Evolutionary conservation across 148 eudicot genomes (phyloP), one percentile per base, ranked within the genome.

Genomic region (Fallopia convolvulus): DNA sequence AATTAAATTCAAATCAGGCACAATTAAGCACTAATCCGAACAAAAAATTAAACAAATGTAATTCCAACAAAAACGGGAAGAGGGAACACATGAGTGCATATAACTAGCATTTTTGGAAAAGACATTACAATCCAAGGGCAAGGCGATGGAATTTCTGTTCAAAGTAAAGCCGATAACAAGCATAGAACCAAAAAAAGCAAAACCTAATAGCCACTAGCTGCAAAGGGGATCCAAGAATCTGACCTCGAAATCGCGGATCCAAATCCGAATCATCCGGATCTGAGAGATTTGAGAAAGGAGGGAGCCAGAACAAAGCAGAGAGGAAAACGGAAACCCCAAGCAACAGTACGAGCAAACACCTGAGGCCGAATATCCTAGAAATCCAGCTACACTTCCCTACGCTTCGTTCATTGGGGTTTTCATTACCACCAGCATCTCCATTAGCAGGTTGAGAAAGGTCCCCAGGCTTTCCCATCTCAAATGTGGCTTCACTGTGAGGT

Each of bases 231-330:
- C 40, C 15, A 32, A 12, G 12, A 82, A 32, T 18, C 83, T 77
- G 76, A 91, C 96, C 92, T 89, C 85, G 60, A 80, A 78, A 90
- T 65, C 85, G 80, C 55, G 92, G 88, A 83, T 88, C 87, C 81
- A 86, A 93, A 95, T 95, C 99, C 80, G 82, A 84, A 82, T 92
- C 97, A 75, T 74, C 68, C 6, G 39, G 92, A 87, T 92, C 90
- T 77, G 86, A 77, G 75, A 74, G 21, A 12, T 85, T 82, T 40
- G 87, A 83, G 72, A 94, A 87, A 5, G 96, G 96, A 0, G 97
- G 99, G 46, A 95, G 80, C 99, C 90, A 92, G 79, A 95, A 95
- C 44, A 92, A 49, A 76, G 91, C 96, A 80, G 99, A 88, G 8
- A 91, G 58, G 63, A 92, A 84, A 13, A 91, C 94, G 2, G 85